Evolutionary conservation across 176 grass and related monocot species (phyloP).

Genomic region (Metroxylon sagu): DNA sequence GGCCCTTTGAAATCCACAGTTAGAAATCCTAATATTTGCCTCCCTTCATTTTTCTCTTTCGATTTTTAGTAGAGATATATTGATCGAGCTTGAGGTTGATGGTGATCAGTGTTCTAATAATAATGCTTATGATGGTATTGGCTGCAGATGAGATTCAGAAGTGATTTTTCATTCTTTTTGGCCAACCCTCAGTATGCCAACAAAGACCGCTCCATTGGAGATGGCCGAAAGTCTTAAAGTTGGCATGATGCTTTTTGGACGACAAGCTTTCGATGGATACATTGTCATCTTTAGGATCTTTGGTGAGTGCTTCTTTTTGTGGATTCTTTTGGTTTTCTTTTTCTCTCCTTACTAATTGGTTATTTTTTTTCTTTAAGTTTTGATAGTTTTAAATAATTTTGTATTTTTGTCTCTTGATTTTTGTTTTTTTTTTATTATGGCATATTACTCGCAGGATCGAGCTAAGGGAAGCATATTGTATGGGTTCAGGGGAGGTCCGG

Average conservation of each 20-base stretch:
- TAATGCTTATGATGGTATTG: not conserved
- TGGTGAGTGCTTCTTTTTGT: slow-evolving; percentile 29
- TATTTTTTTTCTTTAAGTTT: not conserved
- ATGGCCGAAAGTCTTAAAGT: slow-evolving; percentile 42
- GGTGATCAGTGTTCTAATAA: too few relatives aligned
- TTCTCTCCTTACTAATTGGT: too few relatives aligned
- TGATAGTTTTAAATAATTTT: not conserved
- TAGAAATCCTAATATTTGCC: slow-evolving; percentile 46
- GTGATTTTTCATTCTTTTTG: slow-evolving; percentile 68
- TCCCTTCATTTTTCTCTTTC: not conserved
- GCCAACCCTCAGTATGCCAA: slow-evolving; percentile 65
- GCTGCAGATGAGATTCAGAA: slow-evolving; percentile 83
- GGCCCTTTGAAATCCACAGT: slow-evolving; percentile 71
- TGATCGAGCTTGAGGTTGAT: too few relatives aligned
- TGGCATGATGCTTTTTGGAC: slow-evolving; percentile 77
- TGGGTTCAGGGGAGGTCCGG: too few relatives aligned
- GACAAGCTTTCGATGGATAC: slow-evolving; percentile 79
- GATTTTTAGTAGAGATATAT: not conserved
- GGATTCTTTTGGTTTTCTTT: not conserved
- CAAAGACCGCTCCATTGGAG: slow-evolving; percentile 14
- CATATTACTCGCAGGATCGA: too few relatives aligned
- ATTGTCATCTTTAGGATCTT: slow-evolving; percentile 99
- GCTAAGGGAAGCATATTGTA: too few relatives aligned
- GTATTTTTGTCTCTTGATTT: not conserved
- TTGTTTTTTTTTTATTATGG: too few relatives aligned